These are phyloP conservation scores for Hypoxylon rubiginosum DNA, from an alignment of 2,329 filamentous ascomycete genomes.

Conservation along the genomic window DNA sequence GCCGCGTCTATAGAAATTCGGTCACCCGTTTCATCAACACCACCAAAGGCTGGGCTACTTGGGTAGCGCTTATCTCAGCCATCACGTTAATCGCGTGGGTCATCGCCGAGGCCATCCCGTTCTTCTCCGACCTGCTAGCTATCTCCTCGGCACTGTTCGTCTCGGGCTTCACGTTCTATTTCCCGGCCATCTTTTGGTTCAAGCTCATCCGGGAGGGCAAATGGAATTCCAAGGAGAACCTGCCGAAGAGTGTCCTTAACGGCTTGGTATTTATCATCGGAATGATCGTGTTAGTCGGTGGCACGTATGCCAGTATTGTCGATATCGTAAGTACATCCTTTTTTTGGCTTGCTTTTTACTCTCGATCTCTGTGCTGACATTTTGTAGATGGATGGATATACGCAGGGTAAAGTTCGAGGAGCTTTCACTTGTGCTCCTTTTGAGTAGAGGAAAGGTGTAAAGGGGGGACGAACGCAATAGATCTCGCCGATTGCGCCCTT, in stretches of 20 bases:
- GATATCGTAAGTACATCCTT: constrained; percentile 53
- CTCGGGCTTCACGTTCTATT: constrained; percentile 60
- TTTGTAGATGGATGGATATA: constrained; percentile 45
- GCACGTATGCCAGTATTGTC: constrained; percentile 51
- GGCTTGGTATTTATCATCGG: constrained; percentile 49
- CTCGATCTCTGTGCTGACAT: constrained; percentile 23
- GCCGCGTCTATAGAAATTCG: constrained; percentile 51
- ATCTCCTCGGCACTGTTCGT: constrained; percentile 66
- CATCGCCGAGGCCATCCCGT: constrained; percentile 79
- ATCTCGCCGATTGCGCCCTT: background rate
- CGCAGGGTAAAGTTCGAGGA: constrained; percentile 42
- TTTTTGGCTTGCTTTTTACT: background rate
- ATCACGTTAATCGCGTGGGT: constrained; percentile 77
- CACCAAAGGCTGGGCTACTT: constrained; percentile 56
- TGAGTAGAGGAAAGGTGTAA: constrained; percentile 25
- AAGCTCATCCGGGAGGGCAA: constrained; percentile 51
- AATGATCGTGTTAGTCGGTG: constrained; percentile 50
- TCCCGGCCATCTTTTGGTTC: constrained; percentile 55
- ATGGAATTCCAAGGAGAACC: constrained; percentile 49
- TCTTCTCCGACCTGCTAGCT: constrained; percentile 77
- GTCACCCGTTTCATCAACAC: constrained; percentile 53
- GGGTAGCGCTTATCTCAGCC: constrained; percentile 69
- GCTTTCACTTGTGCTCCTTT: constrained; percentile 46
- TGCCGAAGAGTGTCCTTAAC: constrained; percentile 44
- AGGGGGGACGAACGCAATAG: background rate